phyloP scores from a whole-genome alignment of 371 early-diverging fungal genomes.

The Funneliformis caledonium region DNA sequence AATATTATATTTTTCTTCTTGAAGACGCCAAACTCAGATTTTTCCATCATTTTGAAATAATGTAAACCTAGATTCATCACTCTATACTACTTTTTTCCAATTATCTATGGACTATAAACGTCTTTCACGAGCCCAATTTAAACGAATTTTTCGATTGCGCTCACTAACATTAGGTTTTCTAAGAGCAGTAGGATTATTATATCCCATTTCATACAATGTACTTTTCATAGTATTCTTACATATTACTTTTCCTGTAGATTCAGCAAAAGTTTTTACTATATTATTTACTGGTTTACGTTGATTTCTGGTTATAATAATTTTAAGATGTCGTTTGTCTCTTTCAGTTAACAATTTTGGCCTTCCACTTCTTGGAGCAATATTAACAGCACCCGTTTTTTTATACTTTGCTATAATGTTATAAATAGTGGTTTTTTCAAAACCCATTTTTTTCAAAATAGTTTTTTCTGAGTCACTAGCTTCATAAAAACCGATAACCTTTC shows the following conservation, averaged over 20 bases:
- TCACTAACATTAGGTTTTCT: too few species aligned
- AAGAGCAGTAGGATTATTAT: background rate
- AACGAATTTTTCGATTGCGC: too few species aligned
- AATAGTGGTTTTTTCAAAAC: background rate
- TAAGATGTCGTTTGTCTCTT: background rate
- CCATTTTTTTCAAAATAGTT: background rate
- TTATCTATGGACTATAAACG: background rate
- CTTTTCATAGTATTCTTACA: background rate
- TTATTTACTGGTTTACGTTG: background rate
- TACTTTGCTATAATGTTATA: background rate
- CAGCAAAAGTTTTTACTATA: background rate
- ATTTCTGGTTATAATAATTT: background rate
- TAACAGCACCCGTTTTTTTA: background rate
- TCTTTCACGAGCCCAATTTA: background rate
- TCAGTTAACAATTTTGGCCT: background rate
- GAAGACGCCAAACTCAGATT: background rate
- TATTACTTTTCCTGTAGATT: too few species aligned
- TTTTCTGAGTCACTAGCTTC: too few species aligned
- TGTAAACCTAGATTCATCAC: background rate
- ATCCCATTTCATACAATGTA: background rate
- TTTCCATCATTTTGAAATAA: slow-evolving; percentile 4
- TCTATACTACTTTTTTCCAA: background rate
- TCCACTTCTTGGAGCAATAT: too few species aligned
- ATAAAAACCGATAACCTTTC: too few species aligned
- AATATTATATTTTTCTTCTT: slow-evolving; percentile 15